These are phyloP conservation scores for Rhizopus delemar DNA, from an alignment of 371 early-diverging fungal species.

Conservation along the genomic window DNA sequence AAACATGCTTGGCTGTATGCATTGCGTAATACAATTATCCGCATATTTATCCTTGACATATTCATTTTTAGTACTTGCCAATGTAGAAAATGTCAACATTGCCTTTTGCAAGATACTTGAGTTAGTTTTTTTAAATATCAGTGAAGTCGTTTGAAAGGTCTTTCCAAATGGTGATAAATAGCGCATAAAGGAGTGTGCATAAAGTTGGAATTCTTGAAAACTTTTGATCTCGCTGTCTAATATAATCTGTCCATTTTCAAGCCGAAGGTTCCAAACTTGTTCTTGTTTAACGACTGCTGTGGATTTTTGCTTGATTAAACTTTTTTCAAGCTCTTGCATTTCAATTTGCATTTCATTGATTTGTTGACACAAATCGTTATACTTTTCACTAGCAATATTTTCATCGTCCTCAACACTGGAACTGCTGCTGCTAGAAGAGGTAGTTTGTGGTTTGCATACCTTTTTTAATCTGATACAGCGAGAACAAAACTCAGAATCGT, in stretches of 20 bases:
- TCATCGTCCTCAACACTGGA: slow-evolving; percentile 10
- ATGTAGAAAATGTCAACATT: neutral
- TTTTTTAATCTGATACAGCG: slow-evolving; percentile 16
- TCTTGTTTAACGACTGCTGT: slow-evolving; percentile 7
- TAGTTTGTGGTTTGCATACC: slow-evolving; percentile 16
- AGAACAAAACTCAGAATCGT: slow-evolving; percentile 15
- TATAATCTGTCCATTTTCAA: slow-evolving; percentile 8
- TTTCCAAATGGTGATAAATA: slow-evolving; percentile 27
- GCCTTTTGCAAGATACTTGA: slow-evolving; percentile 13
- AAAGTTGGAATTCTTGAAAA: slow-evolving; percentile 15
- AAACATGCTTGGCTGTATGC: slow-evolving; percentile 1
- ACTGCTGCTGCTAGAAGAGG: neutral
- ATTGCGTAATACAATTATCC: neutral
- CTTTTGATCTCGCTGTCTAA: slow-evolving; percentile 9
- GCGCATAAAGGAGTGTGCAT: slow-evolving; percentile 12
- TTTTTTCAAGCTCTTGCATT: slow-evolving; percentile 6
- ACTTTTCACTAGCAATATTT: neutral
- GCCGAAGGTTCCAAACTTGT: slow-evolving; percentile 12
- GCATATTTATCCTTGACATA: neutral
- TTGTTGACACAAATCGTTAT: slow-evolving; percentile 15
- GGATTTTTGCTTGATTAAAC: slow-evolving; percentile 5
- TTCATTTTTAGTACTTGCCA: neutral
- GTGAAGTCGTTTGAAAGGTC: slow-evolving; percentile 5
- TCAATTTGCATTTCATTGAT: slow-evolving; percentile 10
- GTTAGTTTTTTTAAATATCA: slow-evolving; percentile 7